Percentiles rank a stretch among this genome's conserved stretches.
phyloP scores from a whole-genome alignment of 768 basidiomycete genomes.

The Cystobasidium onofrii region DNA sequence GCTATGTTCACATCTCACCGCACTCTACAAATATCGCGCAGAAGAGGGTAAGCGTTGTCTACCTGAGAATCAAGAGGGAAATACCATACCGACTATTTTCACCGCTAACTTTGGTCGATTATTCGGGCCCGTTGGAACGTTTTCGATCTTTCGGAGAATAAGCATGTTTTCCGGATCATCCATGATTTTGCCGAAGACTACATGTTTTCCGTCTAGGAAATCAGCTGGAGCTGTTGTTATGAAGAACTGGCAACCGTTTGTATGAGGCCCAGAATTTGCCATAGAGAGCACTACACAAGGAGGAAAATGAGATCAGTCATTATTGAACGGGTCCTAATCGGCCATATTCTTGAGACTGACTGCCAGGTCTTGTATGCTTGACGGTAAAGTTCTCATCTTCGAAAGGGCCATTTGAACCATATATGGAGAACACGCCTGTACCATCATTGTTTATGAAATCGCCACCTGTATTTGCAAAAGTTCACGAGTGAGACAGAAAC shows the following conservation, averaged over 20 bases:
- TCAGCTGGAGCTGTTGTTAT: conserved; percentile 90
- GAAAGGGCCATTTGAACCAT: conserved; percentile 86
- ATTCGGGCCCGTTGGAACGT: conserved; percentile 75
- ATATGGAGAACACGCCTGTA: conserved; percentile 93
- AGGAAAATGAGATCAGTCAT: background rate
- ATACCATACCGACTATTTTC: conserved; percentile 75
- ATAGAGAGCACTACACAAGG: conserved; percentile 29
- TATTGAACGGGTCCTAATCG: background rate
- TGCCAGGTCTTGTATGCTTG: conserved; percentile 54
- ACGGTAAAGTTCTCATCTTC: conserved; percentile 89
- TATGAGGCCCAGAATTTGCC: conserved; percentile 92
- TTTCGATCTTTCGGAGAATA: conserved; percentile 90
- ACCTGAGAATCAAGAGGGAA: too few species aligned
- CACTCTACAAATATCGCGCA: conserved; percentile 12
- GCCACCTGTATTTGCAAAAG: conserved; percentile 51
- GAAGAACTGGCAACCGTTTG: conserved; percentile 98
- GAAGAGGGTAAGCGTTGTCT: too few species aligned
- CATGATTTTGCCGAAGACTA: conserved; percentile 81
- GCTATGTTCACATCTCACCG: conserved; percentile 34
- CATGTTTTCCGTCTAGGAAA: conserved; percentile 85
- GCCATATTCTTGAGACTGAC: background rate
- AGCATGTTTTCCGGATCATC: conserved; percentile 72
- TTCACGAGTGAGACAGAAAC: background rate
- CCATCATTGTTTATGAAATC: conserved; percentile 93
- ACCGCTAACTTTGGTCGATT: conserved; percentile 80